phyloP scores from a whole-genome alignment of 1,284 basidiomycete genomes.

The Anthracocystis setariae region DNA sequence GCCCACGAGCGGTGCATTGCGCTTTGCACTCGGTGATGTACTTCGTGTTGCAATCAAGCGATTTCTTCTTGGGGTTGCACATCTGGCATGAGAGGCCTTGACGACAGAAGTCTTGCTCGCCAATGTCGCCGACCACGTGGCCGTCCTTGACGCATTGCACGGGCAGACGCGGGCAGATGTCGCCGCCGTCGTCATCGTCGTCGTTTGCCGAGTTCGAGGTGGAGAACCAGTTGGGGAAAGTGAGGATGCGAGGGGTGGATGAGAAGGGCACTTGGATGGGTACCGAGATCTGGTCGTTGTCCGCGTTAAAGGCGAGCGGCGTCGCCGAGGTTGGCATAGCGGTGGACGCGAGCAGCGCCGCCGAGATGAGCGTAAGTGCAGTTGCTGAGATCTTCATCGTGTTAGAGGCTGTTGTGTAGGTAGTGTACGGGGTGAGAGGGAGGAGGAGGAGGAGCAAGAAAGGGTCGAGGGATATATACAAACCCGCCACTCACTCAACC shows the following conservation, averaged over 20 bases:
- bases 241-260: slow-evolving; percentile 23
- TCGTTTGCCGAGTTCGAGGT: background rate
- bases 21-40: slow-evolving; percentile 38
- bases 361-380: slow-evolving; percentile 28
- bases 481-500: background rate
- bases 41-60: slow-evolving; percentile 52
- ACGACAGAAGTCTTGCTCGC: slow-evolving; percentile 41
- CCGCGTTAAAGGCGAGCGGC: slow-evolving; percentile 36
- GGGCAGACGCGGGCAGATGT: slow-evolving; percentile 42
- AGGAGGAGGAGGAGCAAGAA: too few species aligned
- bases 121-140: slow-evolving; percentile 44
- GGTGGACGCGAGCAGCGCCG: slow-evolving; percentile 14
- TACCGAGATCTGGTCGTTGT: slow-evolving; percentile 34
- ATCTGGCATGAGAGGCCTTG: slow-evolving; percentile 32
- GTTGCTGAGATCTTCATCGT: slow-evolving; percentile 35
- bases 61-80: slow-evolving; percentile 42
- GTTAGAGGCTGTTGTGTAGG: background rate
- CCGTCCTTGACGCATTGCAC: slow-evolving; percentile 46
- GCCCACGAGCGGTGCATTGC: slow-evolving; percentile 42
- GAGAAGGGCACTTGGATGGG: slow-evolving; percentile 51
- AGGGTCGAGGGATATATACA: slow-evolving; percentile 1
- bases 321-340: slow-evolving; percentile 9
- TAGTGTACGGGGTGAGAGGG: background rate
- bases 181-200: slow-evolving; percentile 24
- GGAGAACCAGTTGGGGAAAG: slow-evolving; percentile 50